Percentiles rank a stretch among this genome's conserved stretches.
phyloP scores from a whole-genome alignment of 257 asterid species.

The Solanum ahanhuiri region DNA sequence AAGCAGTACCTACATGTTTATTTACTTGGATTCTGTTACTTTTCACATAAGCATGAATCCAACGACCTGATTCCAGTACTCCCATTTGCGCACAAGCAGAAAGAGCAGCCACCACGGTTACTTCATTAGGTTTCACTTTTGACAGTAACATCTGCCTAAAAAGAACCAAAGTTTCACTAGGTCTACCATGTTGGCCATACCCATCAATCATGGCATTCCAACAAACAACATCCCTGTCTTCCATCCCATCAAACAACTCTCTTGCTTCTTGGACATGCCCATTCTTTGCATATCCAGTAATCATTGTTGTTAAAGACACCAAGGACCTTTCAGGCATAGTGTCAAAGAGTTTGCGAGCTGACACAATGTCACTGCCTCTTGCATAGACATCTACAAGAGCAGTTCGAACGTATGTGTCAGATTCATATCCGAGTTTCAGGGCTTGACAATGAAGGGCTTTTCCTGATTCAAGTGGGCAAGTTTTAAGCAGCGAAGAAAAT shows the following conservation, averaged over 20 bases:
- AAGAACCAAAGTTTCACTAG: conserved; percentile 16
- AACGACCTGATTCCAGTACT: conserved; percentile 17
- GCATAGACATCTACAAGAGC: conserved; percentile 19
- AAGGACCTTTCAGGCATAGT: conserved; percentile 18
- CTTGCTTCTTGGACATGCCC: conserved; percentile 20
- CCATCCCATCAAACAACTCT: conserved; percentile 15
- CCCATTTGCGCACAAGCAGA: conserved; percentile 26
- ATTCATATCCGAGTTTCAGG: conserved; percentile 15
- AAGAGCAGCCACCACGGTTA: conserved; percentile 17
- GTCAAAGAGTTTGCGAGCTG: conserved; percentile 20
- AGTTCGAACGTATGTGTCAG: conserved; percentile 18
- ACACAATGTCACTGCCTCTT: conserved; percentile 5
- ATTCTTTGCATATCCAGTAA: conserved; percentile 21
- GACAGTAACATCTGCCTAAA: conserved; percentile 15
- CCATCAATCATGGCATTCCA: conserved; percentile 33
- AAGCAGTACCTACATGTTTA: conserved; percentile 20
- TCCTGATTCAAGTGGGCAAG: conserved; percentile 7
- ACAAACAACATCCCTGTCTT: conserved; percentile 17
- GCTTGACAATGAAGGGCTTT: conserved; percentile 16
- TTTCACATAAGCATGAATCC: conserved; percentile 24
- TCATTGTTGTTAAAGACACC: conserved; percentile 20
- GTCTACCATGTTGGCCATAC: conserved; percentile 19
- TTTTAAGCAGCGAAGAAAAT: conserved; percentile 15
- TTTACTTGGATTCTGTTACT: conserved; percentile 11
- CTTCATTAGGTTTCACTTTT: conserved; percentile 15